Base-by-base conservation (phyloP, 352 stramenopile genomes). In the Thraustotheca clavata region DNA sequence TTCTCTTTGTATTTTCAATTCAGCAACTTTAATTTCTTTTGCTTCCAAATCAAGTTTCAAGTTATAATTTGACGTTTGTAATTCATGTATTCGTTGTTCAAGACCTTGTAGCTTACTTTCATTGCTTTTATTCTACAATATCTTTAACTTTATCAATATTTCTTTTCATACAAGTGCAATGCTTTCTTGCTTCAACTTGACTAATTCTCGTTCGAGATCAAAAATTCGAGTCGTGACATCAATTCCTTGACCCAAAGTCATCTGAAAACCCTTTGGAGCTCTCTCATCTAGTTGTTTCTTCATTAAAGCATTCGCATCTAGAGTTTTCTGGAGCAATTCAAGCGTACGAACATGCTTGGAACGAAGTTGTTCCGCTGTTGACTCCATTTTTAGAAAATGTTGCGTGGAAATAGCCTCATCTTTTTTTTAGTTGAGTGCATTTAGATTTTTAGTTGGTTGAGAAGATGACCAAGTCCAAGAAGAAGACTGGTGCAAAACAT, bases 261-360 rank as follows among this genome's bases (percentile, higher is more conserved):
- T 69, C 6, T 72, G 57, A 32, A 65, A 65, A 0, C 29, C 29
- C 57, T 43, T 26, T 1, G 27, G 6, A 2, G 18, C 8, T 6
- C 18, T n/a, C 20, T 16, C n/a, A 35, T 61, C 69, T 2, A 88
- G 33, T 1, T 67, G 67, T 20, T 84, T 73, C 3, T 76, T 79
- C 40, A 90, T 70, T 52, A 86, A 79, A 33, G 76, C 79, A 62
- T 90, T 90, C 61, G 88, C 81, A 43, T 90, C 81, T 2, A 90
- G 67, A 26, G 81, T 90, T 69, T 88, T 87, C 60, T 90, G 81
- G 20, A 90, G 74, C 32, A 90, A 67, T 67, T 90, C 81, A 1
- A 90, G 76, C 29, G 81, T 90, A 16, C 81, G 79, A 22, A 90
- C 81, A 62, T 90, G 81, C 72, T 90, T 90, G 62, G 81, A 88